These are phyloP conservation scores for Gelatoporia subvermispora DNA, from an alignment of 768 basidiomycete species.

Conservation along the genomic window DNA sequence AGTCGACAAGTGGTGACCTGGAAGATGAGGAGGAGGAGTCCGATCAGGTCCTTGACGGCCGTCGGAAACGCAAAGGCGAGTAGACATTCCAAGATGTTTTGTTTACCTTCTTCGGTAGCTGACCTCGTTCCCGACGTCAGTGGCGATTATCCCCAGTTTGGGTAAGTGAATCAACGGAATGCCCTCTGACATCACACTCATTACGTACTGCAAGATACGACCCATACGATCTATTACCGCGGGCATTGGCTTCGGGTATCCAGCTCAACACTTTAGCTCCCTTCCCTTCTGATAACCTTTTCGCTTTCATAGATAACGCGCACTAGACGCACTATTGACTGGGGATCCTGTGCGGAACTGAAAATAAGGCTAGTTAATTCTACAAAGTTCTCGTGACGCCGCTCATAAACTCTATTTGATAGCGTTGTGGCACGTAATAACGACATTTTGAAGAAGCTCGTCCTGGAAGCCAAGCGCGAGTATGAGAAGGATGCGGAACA, in stretches of 20 bases:
- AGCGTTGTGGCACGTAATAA: slow-evolving; percentile 88
- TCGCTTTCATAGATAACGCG: slow-evolving; percentile 61
- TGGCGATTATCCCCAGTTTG: slow-evolving; percentile 81
- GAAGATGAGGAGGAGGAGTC: slow-evolving; percentile 74
- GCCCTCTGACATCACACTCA: slow-evolving; percentile 11
- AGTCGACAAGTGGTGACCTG: slow-evolving; percentile 68
- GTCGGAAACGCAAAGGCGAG: slow-evolving; percentile 59
- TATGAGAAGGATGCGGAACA: slow-evolving; percentile 91
- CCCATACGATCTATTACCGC: slow-evolving; percentile 85
- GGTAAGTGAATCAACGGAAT: slow-evolving; percentile 40
- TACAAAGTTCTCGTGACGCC: slow-evolving; percentile 8
- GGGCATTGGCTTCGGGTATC: slow-evolving; percentile 83
- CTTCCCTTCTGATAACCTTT: slow-evolving; percentile 11
- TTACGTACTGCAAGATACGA: slow-evolving; percentile 52
- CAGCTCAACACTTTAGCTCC: slow-evolving; percentile 9
- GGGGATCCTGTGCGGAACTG: slow-evolving; percentile 65
- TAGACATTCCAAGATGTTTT: no score
- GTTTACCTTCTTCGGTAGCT: no score
- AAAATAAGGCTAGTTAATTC: slow-evolving; percentile 63
- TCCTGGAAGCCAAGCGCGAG: slow-evolving; percentile 81
- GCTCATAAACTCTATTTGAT: slow-evolving; percentile 5
- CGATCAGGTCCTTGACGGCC: slow-evolving; percentile 56
- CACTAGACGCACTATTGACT: slow-evolving; percentile 71
- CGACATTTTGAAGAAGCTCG: slow-evolving; percentile 81
- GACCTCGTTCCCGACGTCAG: slow-evolving; percentile 20